Conservation (phyloP, 1,284 basidiomycete species). For the Gomphus bonarii region DNA sequence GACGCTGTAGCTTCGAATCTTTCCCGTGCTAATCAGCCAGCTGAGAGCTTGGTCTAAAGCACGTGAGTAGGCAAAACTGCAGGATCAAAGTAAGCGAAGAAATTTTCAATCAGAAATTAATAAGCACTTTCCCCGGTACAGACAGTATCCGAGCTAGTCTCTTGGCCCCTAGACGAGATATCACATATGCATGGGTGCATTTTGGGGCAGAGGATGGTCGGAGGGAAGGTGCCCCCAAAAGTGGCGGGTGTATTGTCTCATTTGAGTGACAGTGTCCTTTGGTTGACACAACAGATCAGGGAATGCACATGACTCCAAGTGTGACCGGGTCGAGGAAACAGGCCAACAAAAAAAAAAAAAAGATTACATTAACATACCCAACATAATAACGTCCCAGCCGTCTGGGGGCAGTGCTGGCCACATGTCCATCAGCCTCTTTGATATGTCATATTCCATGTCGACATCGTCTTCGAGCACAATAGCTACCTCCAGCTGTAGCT, state of each 20-base stretch:
- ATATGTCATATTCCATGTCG: constrained; percentile 25
- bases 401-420: constrained; percentile 19
- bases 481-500: background rate
- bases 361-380: constrained; percentile 17
- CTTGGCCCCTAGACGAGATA: constrained; percentile 44
- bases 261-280: constrained; percentile 2
- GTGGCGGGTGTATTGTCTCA: background rate
- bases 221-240: constrained; percentile 17
- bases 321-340: background rate
- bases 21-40: constrained; percentile 50
- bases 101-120: background rate
- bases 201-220: constrained; percentile 51
- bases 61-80: constrained; percentile 61
- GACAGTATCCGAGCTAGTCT: background rate
- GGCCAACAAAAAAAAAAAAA: background rate
- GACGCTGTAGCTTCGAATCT: constrained; percentile 47
- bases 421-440: constrained; percentile 21
- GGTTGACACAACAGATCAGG: background rate
- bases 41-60: constrained; percentile 66
- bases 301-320: background rate
- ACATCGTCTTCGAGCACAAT: constrained; percentile 26
- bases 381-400: constrained; percentile 23
- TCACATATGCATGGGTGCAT: constrained; percentile 60
- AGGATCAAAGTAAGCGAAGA: constrained; percentile 15
- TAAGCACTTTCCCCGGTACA: background rate